Evolutionary conservation across 108 stramenopile genomes (phyloP).

Genomic region (Aurantiochytrium sp.): DNA sequence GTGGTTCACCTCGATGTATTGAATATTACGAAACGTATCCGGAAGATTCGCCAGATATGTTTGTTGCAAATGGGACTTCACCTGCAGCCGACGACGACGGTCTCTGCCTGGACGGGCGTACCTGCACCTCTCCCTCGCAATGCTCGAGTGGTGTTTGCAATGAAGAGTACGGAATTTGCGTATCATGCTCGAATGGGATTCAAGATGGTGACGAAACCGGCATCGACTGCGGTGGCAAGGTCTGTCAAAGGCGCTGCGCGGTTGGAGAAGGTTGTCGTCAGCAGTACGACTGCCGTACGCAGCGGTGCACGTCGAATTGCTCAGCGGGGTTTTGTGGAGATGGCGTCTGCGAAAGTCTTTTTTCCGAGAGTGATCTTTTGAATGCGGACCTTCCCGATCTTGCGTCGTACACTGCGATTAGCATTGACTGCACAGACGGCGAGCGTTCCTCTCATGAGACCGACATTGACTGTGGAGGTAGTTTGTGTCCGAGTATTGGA

Average conservation of each 20-base stretch:
- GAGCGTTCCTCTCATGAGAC: not conserved
- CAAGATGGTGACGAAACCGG: conserved; percentile 6
- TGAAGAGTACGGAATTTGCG: not conserved
- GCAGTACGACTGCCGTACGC: not conserved
- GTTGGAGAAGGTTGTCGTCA: not conserved
- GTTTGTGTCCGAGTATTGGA: not conserved
- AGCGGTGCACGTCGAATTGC: not conserved
- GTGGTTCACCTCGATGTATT: not conserved
- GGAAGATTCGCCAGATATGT: not conserved
- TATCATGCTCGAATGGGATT: conserved; percentile 5
- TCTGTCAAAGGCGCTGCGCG: not conserved
- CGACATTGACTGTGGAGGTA: not conserved
- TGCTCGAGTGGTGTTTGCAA: not conserved
- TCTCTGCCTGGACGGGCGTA: not conserved
- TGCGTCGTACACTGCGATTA: not conserved
- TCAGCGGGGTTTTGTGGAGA: not conserved
- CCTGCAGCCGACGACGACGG: not conserved
- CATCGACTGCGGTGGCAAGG: not conserved
- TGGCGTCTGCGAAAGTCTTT: not conserved
- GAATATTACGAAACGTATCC: not conserved
- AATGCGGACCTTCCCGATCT: not conserved
- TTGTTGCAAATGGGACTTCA: not conserved
- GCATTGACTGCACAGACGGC: not conserved
- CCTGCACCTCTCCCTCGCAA: not conserved
- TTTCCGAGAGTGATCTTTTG: not conserved